phyloP scores from a whole-genome alignment of 176 grass and related monocot genomes.

The Hordeum marinum region DNA sequence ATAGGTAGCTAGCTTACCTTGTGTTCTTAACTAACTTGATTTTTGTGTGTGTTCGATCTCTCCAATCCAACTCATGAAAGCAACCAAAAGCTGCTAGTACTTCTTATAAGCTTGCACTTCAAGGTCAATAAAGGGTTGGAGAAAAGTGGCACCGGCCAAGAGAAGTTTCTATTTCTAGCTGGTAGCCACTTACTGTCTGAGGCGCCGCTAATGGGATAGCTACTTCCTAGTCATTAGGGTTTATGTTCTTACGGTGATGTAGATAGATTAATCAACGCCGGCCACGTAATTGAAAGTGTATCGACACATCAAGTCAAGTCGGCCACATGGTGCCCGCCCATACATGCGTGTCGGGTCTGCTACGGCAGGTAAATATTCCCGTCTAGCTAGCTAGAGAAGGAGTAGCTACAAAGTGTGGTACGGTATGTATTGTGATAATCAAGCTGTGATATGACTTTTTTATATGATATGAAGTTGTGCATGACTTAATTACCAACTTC shows the following conservation, averaged over 20 bases:
- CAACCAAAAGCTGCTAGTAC: not conserved
- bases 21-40: not conserved
- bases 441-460: no score
- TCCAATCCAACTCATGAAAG: not conserved
- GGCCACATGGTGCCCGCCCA: not conserved
- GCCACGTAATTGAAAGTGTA: not conserved
- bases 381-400: not conserved
- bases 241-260: not conserved
- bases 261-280: not conserved
- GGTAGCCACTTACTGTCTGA: not conserved
- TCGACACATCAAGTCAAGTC: not conserved
- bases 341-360: not conserved
- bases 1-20: not conserved
- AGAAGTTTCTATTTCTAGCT: conserved; percentile 3
- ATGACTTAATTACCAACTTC: not conserved
- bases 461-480: not conserved
- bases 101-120: not conserved
- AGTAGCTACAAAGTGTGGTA: not conserved
- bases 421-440: not conserved
- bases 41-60: not conserved
- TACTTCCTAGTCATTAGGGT: not conserved
- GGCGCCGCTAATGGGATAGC: conserved; percentile 25
- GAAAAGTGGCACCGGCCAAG: conserved; percentile 17
- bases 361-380: not conserved
- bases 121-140: conserved; percentile 15